Evolutionary conservation across 2,329 filamentous ascomycete genomes (phyloP).

Genomic region (Ascomycota sp.): DNA sequence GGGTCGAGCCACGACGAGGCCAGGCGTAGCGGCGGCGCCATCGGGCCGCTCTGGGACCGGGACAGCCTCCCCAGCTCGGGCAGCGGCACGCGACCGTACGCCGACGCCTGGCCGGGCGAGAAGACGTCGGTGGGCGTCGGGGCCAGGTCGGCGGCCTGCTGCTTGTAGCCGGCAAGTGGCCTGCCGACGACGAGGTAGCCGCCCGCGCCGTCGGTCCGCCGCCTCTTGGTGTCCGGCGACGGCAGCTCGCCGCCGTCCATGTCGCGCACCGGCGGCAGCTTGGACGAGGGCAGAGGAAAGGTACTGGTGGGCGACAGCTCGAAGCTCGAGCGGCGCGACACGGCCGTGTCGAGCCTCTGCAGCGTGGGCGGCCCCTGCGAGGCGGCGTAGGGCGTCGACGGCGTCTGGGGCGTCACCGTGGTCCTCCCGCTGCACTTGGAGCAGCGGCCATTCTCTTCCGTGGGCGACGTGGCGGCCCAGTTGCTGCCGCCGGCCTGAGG

Average conservation of each 20-base stretch:
- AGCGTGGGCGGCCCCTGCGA: slow-evolving; percentile 9
- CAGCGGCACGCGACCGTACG: slow-evolving; percentile 8
- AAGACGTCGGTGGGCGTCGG: slow-evolving; percentile 7
- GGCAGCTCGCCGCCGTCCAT: slow-evolving; percentile 17
- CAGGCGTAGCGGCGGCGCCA: slow-evolving; percentile 35
- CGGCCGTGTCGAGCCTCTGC: slow-evolving; percentile 7
- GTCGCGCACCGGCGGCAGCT: slow-evolving; percentile 8
- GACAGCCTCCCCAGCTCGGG: slow-evolving; percentile 12
- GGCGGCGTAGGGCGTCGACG: slow-evolving; percentile 24
- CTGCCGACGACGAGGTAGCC: slow-evolving; percentile 11
- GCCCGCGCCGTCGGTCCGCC: slow-evolving; percentile 30
- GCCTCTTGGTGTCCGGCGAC: slow-evolving; percentile 38
- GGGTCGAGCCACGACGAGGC: slow-evolving; percentile 15
- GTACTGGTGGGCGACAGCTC: slow-evolving; percentile 8
- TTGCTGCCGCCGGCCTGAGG: slow-evolving; percentile 11
- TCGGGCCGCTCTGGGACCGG: slow-evolving; percentile 17
- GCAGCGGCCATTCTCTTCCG: slow-evolving; percentile 37
- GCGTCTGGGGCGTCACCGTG: slow-evolving; percentile 40
- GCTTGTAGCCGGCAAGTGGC: slow-evolving; percentile 3
- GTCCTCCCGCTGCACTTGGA: slow-evolving; percentile 51
- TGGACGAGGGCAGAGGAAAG: slow-evolving; percentile 6
- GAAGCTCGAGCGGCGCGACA: slow-evolving; percentile 9
- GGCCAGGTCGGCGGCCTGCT: not conserved
- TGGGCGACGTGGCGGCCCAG: slow-evolving; percentile 12
- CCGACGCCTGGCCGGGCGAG: slow-evolving; percentile 4